A percentile compares a stretch with the other conserved stretches of the same genome.
Conservation (phyloP, 768 basidiomycete species). For the Suillus subaureus region DNA sequence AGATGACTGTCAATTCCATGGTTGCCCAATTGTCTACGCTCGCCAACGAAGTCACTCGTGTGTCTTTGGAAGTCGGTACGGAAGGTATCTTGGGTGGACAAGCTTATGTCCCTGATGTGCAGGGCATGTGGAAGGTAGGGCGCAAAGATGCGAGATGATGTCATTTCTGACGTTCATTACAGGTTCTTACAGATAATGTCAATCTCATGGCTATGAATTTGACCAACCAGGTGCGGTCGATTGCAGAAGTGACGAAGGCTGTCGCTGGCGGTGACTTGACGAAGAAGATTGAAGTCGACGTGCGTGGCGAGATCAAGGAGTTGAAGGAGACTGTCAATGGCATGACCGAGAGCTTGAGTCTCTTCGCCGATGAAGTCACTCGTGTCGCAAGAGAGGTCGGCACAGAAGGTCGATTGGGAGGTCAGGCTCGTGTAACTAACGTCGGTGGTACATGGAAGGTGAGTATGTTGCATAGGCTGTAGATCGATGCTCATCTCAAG, state of each 20-base stretch:
- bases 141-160: slow-evolving; percentile 21
- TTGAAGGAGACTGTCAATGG: slow-evolving; percentile 92
- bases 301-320: slow-evolving; percentile 89
- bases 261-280: slow-evolving; percentile 93
- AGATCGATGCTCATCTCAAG: slow-evolving; percentile 8
- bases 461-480: not conserved
- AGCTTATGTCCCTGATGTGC: slow-evolving; percentile 87
- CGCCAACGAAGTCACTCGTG: slow-evolving; percentile 86
- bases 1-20: slow-evolving; percentile 82
- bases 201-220: slow-evolving; percentile 90
- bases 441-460: slow-evolving; percentile 97
- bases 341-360: slow-evolving; percentile 87
- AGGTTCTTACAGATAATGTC: slow-evolving; percentile 76
- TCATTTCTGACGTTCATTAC: not conserved
- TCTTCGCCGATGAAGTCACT: slow-evolving; percentile 83
- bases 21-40: slow-evolving; percentile 71
- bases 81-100: slow-evolving; percentile 95
- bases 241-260: slow-evolving; percentile 92
- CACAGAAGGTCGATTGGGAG: slow-evolving; percentile 93
- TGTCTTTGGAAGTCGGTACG: slow-evolving; percentile 89
- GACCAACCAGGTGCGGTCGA: slow-evolving; percentile 88
- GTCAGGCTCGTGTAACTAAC: slow-evolving; percentile 90
- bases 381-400: slow-evolving; percentile 96
- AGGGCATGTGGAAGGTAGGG: slow-evolving; percentile 90
- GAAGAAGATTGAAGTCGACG: slow-evolving; percentile 91